Evolutionary conservation across 2,329 filamentous ascomycete species (phyloP).

Genomic region (Paecilomyces formosus): DNA sequence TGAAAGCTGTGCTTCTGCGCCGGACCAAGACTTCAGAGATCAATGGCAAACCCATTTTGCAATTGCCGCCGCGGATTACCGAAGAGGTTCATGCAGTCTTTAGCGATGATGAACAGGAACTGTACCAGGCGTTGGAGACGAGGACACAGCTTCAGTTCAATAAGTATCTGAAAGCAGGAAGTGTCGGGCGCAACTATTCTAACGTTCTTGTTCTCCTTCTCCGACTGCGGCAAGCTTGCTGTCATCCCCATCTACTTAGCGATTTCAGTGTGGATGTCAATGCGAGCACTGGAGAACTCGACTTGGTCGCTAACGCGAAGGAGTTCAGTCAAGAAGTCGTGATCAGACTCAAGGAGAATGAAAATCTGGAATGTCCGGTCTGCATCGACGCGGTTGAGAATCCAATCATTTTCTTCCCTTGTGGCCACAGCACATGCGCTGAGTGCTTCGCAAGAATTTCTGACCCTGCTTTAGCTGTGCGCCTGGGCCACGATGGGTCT

Average conservation of each 20-base stretch:
- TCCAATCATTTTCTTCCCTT: constrained; percentile 71
- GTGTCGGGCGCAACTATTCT: constrained; percentile 66
- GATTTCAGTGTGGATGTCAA: constrained; percentile 52
- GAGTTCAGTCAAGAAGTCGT: constrained; percentile 55
- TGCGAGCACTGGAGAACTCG: constrained; percentile 43
- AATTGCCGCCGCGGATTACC: constrained; percentile 58
- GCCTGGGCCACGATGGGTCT: constrained; percentile 51
- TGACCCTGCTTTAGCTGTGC: constrained; percentile 53
- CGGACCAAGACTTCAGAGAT: constrained; percentile 73
- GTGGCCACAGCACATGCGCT: constrained; percentile 71
- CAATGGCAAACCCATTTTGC: constrained; percentile 69
- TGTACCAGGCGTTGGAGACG: constrained; percentile 61
- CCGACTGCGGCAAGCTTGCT: constrained; percentile 72
- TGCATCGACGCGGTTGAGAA: constrained; percentile 72
- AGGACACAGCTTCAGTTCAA: constrained; percentile 66
- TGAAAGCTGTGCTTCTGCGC: constrained; percentile 74
- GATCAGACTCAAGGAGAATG: constrained; percentile 53
- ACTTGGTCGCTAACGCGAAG: constrained; percentile 57
- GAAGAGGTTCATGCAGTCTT: constrained; percentile 58
- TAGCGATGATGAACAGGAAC: constrained; percentile 54
- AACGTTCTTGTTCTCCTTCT: constrained; percentile 73
- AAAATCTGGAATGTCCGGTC: constrained; percentile 70
- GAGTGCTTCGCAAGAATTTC: constrained; percentile 67
- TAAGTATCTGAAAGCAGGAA: constrained; percentile 63
- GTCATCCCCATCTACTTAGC: constrained; percentile 64